Percentiles rank a stretch among this genome's conserved stretches.
Evolutionary conservation across 371 early-diverging fungal genomes (phyloP).

Genomic region (Rhizopus sp.): DNA sequence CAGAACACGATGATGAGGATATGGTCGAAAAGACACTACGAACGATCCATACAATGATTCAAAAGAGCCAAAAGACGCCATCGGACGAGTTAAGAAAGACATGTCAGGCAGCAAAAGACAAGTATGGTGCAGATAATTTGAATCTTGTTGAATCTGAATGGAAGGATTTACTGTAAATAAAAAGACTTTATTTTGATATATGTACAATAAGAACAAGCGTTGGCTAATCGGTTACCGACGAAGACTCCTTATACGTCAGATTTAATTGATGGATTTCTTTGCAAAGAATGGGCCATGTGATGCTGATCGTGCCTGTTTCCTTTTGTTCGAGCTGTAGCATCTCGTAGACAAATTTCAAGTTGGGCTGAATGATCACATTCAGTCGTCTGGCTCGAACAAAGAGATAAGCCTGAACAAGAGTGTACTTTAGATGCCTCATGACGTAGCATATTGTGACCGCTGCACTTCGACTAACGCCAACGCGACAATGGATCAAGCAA

Average conservation of each 20-base stretch:
- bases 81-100: constrained; percentile 33
- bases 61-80: constrained; percentile 23
- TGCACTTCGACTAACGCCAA: constrained; percentile 70
- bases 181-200: too few species aligned
- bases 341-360: constrained; percentile 70
- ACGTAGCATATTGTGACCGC: constrained; percentile 68
- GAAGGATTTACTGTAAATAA: constrained; percentile 35
- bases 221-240: not conserved
- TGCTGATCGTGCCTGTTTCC: constrained; percentile 22
- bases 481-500: constrained; percentile 66
- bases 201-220: too few species aligned
- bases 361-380: constrained; percentile 74
- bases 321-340: constrained; percentile 63
- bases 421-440: constrained; percentile 55
- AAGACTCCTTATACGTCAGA: constrained; percentile 31
- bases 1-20: constrained; percentile 62
- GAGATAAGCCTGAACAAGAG: constrained; percentile 61
- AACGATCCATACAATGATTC: constrained; percentile 38
- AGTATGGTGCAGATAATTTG: constrained; percentile 44
- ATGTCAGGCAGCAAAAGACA: constrained; percentile 37
- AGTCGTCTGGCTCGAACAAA: constrained; percentile 66
- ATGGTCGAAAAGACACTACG: constrained; percentile 65
- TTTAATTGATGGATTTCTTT: constrained; percentile 43
- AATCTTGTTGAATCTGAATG: constrained; percentile 49
- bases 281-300: constrained; percentile 45